Percentiles rank a stretch among this genome's conserved stretches.
These are phyloP conservation scores for Trametes hirsuta DNA, from an alignment of 1,284 basidiomycete genomes.

Conservation along the genomic window DNA sequence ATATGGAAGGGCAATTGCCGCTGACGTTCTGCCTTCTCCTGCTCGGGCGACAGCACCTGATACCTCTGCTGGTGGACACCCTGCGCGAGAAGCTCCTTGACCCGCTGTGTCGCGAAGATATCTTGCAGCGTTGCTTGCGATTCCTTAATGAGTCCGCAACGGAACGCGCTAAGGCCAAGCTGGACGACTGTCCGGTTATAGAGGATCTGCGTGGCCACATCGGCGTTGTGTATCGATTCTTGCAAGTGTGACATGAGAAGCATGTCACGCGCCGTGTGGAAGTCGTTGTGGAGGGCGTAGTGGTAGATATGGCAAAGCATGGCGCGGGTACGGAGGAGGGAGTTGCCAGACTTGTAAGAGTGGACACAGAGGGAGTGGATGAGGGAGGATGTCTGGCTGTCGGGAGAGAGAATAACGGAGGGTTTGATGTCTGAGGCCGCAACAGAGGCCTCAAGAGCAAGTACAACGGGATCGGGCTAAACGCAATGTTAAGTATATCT, in stretches of 20 bases:
- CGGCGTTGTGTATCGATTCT: conserved; percentile 93
- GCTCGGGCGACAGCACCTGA: conserved; percentile 87
- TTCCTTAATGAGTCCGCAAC: conserved; percentile 93
- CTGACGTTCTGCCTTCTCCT: conserved; percentile 96
- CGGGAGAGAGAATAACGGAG: conserved; percentile 57
- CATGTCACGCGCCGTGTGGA: conserved; percentile 97
- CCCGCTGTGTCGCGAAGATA: conserved; percentile 94
- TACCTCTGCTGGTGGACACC: conserved; percentile 94
- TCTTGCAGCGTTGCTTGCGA: conserved; percentile 92
- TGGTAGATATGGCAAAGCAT: conserved; percentile 99
- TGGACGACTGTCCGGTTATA: conserved; percentile 99
- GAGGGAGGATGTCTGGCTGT: conserved; percentile 68
- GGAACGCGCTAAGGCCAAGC: conserved; percentile 96
- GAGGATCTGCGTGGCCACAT: conserved; percentile 96
- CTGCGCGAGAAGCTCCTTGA: conserved; percentile 97
- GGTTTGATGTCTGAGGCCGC: conserved; percentile 60
- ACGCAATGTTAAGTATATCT: conserved; percentile 7
- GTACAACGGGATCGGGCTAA: conserved; percentile 92
- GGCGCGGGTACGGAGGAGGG: conserved; percentile 89
- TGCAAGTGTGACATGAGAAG: conserved; percentile 98
- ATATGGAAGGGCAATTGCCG: conserved; percentile 99
- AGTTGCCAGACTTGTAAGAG: conserved; percentile 92
- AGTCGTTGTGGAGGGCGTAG: conserved; percentile 95
- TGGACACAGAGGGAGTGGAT: conserved; percentile 91
- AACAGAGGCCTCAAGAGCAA: conserved; percentile 82